Evolutionary conservation across 495 filamentous ascomycete species (phyloP), one percentile per base, ranked within the genome.

Genomic region (Penicillium samsonianum): DNA sequence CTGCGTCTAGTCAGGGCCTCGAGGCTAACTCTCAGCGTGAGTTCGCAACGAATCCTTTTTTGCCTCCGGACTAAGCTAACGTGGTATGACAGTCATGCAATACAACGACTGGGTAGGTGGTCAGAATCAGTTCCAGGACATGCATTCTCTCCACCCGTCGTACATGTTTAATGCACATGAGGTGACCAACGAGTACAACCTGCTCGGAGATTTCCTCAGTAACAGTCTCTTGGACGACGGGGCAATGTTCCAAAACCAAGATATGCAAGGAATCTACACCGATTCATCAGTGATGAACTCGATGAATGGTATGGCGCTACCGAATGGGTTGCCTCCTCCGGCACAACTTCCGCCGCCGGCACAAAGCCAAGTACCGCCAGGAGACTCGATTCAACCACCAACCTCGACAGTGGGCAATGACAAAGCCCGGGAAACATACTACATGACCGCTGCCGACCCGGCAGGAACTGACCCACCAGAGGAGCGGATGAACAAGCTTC

Each of bases 91-190:
- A 89, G 87, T 82, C 63, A 73, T 85, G 70, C 83, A 82, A 50
- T 86, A 87, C 70, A 83, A 80, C 68, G 81, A 87, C 61, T 88
- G 87, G 89, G 75, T 84, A 75, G 82, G 84, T 51, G 85, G 78
- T 65, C 89, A 90, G 60, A 93, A 85, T 64, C 89, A 90, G 66
- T 94, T 88, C 68, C 88, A 93, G 76, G 92, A 96, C 68, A 95
- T 96, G 87, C 91, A 96, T 75, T 88, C 82, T 64, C 91, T 92
- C 65, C 90, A 97, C 74, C 89, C 91, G 53, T 92, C 88, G 63
- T 97, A 94, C 77, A 92, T 96, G 89, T 93, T 97, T 75, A 90
- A 90, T 70, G 87, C 91, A 25, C 90, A 90, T 55, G 94, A 99
- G 71, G 89, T 96, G 58, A 91, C 89, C 28, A 92, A 90, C 71